Percentiles rank a stretch among this genome's conserved stretches.
Evolutionary conservation across 495 filamentous ascomycete genomes (phyloP).

Genomic region (Trichoderma reesei): DNA sequence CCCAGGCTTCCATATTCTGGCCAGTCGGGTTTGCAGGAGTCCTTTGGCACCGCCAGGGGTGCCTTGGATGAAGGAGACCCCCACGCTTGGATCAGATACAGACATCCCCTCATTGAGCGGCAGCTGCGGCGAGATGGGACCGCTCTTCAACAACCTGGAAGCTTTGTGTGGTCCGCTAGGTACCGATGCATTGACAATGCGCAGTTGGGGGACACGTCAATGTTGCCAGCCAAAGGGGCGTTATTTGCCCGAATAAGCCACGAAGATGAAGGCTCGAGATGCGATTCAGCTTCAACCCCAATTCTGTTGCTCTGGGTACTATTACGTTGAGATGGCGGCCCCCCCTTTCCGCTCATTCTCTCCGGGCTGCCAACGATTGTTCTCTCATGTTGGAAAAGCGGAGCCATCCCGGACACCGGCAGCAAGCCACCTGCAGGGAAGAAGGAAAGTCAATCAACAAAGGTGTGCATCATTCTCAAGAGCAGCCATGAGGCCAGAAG

Average conservation of each 20-base stretch:
- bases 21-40: conserved; percentile 6
- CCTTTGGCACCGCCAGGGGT: not conserved
- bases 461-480: too few species aligned
- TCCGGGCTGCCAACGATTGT: too few species aligned
- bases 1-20: not conserved
- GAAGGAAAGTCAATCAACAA: too few species aligned
- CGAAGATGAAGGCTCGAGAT: not conserved
- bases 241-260: not conserved
- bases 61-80: not conserved
- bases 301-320: not conserved
- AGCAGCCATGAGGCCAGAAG: too few species aligned
- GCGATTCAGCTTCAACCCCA: not conserved
- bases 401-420: not conserved
- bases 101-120: not conserved
- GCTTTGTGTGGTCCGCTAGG: too few species aligned
- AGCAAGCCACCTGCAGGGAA: not conserved
- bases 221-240: not conserved
- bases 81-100: conserved; percentile 4
- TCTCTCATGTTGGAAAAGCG: conserved; percentile 2
- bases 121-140: not conserved
- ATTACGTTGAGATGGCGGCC: not conserved
- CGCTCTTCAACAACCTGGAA: not conserved
- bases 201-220: not conserved
- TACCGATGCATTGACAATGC: not conserved
- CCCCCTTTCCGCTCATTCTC: not conserved